Conservation (phyloP, 257 asterid species). For the Jaltomata sinuosa region DNA sequence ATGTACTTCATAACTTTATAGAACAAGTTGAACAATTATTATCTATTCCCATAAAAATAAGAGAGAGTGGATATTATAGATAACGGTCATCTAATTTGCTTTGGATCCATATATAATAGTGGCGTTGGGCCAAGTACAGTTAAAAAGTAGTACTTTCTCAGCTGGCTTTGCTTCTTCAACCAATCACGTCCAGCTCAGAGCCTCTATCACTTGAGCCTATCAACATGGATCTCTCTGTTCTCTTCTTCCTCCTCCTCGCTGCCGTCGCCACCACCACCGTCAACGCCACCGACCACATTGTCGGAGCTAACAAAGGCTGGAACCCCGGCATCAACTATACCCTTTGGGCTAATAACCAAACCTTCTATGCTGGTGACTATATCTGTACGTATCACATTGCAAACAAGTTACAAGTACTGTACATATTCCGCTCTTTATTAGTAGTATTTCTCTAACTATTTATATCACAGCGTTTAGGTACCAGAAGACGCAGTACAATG, state of each 20-base stretch:
- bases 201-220: slow-evolving; percentile 22
- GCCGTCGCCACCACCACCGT: slow-evolving; percentile 25
- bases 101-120: not conserved
- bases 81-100: not conserved
- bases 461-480: slow-evolving; percentile 71
- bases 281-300: slow-evolving; percentile 89
- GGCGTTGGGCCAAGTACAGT: not conserved
- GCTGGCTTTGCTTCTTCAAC: not conserved
- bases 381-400: slow-evolving; percentile 37
- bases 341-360: slow-evolving; percentile 88
- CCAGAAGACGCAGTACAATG: slow-evolving; percentile 76
- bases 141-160: not conserved
- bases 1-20: not conserved
- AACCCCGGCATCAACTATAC: slow-evolving; percentile 90
- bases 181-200: slow-evolving; percentile 35
- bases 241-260: slow-evolving; percentile 37
- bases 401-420: not conserved
- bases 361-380: slow-evolving; percentile 76
- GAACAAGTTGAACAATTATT: not conserved
- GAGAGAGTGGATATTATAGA: not conserved
- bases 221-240: slow-evolving; percentile 14
- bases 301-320: slow-evolving; percentile 92
- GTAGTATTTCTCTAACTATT: not conserved
- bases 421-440: not conserved
- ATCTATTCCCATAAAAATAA: not conserved